Conservation (phyloP, 2,329 filamentous ascomycete species). For the Lecanicillium sp. region DNA sequence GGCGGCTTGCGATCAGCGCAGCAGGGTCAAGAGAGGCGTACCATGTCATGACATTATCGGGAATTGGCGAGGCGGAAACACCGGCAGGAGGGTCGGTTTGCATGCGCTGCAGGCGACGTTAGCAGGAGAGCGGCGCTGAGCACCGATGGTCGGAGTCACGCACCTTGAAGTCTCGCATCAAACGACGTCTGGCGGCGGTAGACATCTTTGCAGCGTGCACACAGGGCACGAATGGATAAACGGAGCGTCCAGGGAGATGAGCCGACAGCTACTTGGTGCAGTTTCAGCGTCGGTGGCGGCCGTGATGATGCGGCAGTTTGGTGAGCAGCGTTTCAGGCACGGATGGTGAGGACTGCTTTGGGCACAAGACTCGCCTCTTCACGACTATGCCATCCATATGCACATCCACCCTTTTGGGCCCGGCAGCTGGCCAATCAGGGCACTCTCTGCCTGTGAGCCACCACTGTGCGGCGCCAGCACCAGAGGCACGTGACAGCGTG, state of each 20-base stretch:
- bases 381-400: slow-evolving; percentile 7
- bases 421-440: slow-evolving; percentile 6
- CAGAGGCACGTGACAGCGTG: too few species aligned
- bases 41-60: slow-evolving; percentile 97
- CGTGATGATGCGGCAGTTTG: neutral
- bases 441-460: too few species aligned
- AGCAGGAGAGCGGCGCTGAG: slow-evolving; percentile 7
- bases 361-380: slow-evolving; percentile 6
- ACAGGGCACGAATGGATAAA: too few species aligned
- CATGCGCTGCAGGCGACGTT: slow-evolving; percentile 64
- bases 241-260: neutral
- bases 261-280: neutral
- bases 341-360: slow-evolving; percentile 1
- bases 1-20: neutral
- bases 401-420: slow-evolving; percentile 4
- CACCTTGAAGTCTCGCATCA: slow-evolving; percentile 99
- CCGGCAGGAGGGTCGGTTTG: slow-evolving; percentile 96
- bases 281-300: too few species aligned
- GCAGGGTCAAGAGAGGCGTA: slow-evolving; percentile 43
- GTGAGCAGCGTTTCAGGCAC: too few species aligned
- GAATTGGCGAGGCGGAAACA: slow-evolving; percentile 90
- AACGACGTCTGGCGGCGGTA: slow-evolving; percentile 84
- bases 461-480: too few species aligned
- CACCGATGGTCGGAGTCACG: slow-evolving; percentile 19
- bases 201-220: slow-evolving; percentile 46